A percentile compares a stretch with the other conserved stretches of the same genome.
phyloP scores from a whole-genome alignment of 768 basidiomycete genomes.

The Psilocybe cubensis region DNA sequence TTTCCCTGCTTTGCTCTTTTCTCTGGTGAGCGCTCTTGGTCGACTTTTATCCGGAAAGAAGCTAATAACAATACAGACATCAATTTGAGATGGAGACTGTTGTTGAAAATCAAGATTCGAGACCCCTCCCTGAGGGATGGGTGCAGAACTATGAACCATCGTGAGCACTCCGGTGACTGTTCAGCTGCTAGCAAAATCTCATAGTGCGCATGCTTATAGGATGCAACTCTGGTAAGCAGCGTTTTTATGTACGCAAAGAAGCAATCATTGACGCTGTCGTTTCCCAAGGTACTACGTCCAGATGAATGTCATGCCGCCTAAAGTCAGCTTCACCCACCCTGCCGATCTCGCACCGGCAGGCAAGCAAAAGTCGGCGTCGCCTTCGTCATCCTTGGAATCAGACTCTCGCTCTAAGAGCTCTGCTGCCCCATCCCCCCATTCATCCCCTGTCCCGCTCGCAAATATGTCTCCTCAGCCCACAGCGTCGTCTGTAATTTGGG shows the following conservation, averaged over 20 bases:
- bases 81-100: neutral
- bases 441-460: neutral
- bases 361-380: conserved; percentile 17
- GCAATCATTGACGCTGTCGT: neutral
- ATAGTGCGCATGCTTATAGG: conserved; percentile 12
- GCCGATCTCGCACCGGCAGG: conserved; percentile 17
- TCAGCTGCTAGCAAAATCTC: neutral
- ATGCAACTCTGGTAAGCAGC: conserved; percentile 25
- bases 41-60: no score
- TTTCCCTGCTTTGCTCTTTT: neutral
- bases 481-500: neutral
- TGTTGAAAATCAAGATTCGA: conserved; percentile 14
- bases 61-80: no score
- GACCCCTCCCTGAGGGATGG: conserved; percentile 38
- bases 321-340: conserved; percentile 38
- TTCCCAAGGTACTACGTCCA: conserved; percentile 38
- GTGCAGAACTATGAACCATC: conserved; percentile 34
- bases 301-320: conserved; percentile 31
- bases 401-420: neutral
- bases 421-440: no score
- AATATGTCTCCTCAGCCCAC: conserved; percentile 10
- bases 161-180: conserved; percentile 22
- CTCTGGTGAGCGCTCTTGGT: no score
- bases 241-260: neutral
- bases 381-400: no score